Conservation (phyloP, 768 basidiomycete genomes). For the Cystofilobasidium bisporidii region DNA sequence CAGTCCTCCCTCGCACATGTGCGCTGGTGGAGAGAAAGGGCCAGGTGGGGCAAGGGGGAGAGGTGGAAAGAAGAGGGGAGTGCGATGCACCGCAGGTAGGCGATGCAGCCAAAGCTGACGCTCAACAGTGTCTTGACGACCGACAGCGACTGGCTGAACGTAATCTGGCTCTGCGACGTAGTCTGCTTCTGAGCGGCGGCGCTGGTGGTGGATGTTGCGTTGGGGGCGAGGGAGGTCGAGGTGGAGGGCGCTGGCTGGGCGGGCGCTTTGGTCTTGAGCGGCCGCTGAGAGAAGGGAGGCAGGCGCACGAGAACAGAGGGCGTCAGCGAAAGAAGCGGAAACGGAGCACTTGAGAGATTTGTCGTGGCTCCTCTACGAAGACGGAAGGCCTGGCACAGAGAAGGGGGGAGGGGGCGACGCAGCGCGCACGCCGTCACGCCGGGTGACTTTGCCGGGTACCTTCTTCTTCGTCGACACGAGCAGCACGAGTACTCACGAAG, state of each 20-base stretch:
- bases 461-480: no score
- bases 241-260: not conserved
- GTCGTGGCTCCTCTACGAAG: no score
- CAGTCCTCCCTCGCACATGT: no score
- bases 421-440: no score
- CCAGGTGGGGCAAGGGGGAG: no score
- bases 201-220: not conserved
- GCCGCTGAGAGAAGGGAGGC: not conserved
- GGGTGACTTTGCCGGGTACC: no score
- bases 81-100: not conserved
- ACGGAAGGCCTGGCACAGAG: no score
- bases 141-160: not conserved
- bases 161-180: not conserved
- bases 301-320: not conserved
- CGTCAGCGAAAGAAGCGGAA: not conserved
- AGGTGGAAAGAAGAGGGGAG: not conserved
- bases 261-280: not conserved
- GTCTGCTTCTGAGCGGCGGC: not conserved
- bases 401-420: no score
- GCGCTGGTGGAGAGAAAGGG: not conserved
- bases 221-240: not conserved
- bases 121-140: not conserved
- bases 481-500: not conserved
- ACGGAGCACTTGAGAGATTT: not conserved
- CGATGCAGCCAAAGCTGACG: slow-evolving; percentile 4